Evolutionary conservation across 768 basidiomycete genomes (phyloP).

Genomic region (Tulasnella sp.): DNA sequence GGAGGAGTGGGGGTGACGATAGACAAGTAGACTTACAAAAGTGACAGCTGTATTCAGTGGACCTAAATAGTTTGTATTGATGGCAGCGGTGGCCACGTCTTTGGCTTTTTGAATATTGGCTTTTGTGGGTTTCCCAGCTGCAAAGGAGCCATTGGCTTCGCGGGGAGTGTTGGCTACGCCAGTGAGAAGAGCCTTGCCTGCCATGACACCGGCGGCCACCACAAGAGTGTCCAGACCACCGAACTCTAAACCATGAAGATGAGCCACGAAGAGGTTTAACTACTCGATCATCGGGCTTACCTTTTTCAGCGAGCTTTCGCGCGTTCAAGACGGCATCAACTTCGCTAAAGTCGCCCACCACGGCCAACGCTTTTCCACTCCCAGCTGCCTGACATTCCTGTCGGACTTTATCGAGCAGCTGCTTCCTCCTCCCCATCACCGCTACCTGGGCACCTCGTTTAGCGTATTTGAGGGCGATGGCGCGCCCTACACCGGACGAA

Average conservation of each 20-base stretch:
- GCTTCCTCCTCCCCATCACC: constrained; percentile 58
- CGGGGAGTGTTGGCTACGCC: constrained; percentile 40
- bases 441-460: constrained; percentile 67
- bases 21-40: constrained; percentile 45
- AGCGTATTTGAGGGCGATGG: constrained; percentile 63
- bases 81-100: constrained; percentile 49
- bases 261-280: background rate
- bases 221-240: constrained; percentile 73
- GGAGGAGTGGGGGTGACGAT: background rate
- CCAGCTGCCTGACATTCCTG: constrained; percentile 44
- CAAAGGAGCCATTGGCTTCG: background rate
- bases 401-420: constrained; percentile 49
- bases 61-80: constrained; percentile 58
- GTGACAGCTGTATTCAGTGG: constrained; percentile 62
- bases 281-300: constrained; percentile 35
- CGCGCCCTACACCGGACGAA: constrained; percentile 71
- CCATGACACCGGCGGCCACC: constrained; percentile 76
- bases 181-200: constrained; percentile 65
- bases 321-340: constrained; percentile 60
- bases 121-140: background rate
- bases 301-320: constrained; percentile 43
- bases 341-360: constrained; percentile 56
- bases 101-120: constrained; percentile 55
- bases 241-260: constrained; percentile 49
- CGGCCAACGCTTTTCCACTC: constrained; percentile 36